These are phyloP conservation scores for Penicillium herquei DNA, from an alignment of 495 filamentous ascomycete genomes.

Conservation along the genomic window DNA sequence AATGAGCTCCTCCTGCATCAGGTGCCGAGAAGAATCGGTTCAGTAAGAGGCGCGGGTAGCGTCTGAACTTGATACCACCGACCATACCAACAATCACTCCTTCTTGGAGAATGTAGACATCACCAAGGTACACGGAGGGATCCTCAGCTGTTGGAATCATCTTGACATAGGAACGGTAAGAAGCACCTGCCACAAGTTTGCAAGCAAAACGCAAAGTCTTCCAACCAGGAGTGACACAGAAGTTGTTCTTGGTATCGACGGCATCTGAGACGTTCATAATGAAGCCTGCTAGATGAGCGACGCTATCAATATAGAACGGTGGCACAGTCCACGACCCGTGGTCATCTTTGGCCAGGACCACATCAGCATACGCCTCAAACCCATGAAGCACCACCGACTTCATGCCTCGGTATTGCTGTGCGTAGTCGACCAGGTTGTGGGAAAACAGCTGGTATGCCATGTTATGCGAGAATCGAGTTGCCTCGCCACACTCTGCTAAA, in stretches of 20 bases:
- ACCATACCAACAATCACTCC: constrained; percentile 33
- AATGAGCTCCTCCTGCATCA: background rate
- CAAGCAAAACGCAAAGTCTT: constrained; percentile 23
- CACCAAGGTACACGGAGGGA: constrained; percentile 18
- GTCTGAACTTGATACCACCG: constrained; percentile 32
- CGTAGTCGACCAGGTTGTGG: constrained; percentile 40
- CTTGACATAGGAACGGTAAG: constrained; percentile 38
- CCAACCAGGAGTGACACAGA: constrained; percentile 41
- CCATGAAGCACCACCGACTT: constrained; percentile 27
- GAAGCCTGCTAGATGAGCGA: constrained; percentile 42
- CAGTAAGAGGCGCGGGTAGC: constrained; percentile 31
- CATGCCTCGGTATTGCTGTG: constrained; percentile 40
- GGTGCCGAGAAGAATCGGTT: constrained; percentile 33
- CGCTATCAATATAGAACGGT: constrained; percentile 44
- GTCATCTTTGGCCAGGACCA: constrained; percentile 26
- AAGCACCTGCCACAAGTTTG: constrained; percentile 27
- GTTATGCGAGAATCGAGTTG: constrained; percentile 20
- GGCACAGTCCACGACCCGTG: constrained; percentile 15
- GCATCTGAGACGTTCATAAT: constrained; percentile 33
- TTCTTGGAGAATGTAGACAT: constrained; percentile 40
- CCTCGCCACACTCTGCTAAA: constrained; percentile 20
- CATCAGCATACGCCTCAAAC: constrained; percentile 39
- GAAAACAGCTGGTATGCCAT: constrained; percentile 36
- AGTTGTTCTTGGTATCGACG: constrained; percentile 24
- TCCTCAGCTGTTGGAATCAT: constrained; percentile 29